These are phyloP conservation scores for Metrosideros polymorpha DNA, from an alignment of 441 rosid genomes.

Conservation along the genomic window DNA sequence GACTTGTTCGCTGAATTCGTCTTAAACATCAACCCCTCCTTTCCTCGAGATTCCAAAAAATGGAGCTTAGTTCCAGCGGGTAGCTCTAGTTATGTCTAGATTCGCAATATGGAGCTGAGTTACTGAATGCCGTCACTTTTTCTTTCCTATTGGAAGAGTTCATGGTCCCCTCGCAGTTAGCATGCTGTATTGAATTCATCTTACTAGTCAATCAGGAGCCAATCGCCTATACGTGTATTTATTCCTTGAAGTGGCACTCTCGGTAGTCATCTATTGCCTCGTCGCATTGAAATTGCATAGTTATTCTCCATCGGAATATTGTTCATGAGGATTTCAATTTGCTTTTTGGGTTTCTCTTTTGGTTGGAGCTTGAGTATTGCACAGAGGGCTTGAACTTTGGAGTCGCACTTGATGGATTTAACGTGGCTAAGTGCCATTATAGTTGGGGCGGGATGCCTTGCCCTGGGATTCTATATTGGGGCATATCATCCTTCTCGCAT, in stretches of 20 bases:
- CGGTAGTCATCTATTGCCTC: neutral
- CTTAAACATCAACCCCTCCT: neutral
- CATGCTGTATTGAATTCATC: neutral
- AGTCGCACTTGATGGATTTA: conserved; percentile 37
- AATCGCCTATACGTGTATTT: neutral
- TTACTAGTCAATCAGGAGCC: neutral
- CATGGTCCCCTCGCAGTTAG: neutral
- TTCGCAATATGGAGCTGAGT: neutral
- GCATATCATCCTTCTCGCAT: conserved; percentile 29
- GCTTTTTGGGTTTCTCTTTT: neutral
- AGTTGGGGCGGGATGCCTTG: conserved; percentile 76
- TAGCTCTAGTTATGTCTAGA: neutral
- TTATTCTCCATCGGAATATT: neutral
- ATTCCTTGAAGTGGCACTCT: neutral
- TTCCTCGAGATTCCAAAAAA: neutral
- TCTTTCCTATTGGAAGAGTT: neutral
- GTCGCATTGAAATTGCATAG: neutral
- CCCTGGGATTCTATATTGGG: conserved; percentile 76
- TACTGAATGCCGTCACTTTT: neutral
- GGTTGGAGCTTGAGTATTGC: neutral
- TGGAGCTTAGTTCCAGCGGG: neutral
- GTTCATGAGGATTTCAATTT: neutral
- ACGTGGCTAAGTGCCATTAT: conserved; percentile 75
- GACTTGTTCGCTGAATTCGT: neutral
- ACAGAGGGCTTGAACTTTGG: neutral